phyloP scores from a whole-genome alignment of 2,329 filamentous ascomycete genomes.

The Cladosporium sp. region DNA sequence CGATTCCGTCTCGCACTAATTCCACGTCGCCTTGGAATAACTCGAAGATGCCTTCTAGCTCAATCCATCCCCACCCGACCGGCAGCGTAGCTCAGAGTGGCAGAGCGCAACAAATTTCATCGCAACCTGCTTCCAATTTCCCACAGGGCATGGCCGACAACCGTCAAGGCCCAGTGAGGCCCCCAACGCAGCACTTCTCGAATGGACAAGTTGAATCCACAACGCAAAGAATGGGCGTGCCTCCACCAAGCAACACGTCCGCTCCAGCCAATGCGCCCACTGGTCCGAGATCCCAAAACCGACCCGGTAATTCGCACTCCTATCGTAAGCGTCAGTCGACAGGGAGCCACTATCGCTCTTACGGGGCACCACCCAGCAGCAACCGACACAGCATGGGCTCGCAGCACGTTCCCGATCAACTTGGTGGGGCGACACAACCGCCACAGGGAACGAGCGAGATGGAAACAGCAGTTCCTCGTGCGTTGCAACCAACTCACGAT shows the following conservation, averaged over 20 bases:
- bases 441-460: slow-evolving; percentile 1
- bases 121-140: background rate
- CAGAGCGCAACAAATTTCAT: no score
- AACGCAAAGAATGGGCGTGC: background rate
- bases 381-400: no score
- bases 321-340: background rate
- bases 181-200: background rate
- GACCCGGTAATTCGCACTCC: no score
- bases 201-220: background rate
- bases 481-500: background rate
- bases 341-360: slow-evolving; percentile 1
- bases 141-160: background rate
- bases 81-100: no score
- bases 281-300: background rate
- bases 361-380: no score
- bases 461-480: background rate
- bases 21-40: no score
- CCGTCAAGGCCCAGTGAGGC: background rate
- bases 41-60: no score
- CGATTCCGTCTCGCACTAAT: background rate
- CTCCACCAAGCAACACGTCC: background rate
- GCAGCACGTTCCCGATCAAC: background rate
- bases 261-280: background rate
- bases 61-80: no score
- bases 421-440: background rate